phyloP scores from a whole-genome alignment of 257 asterid species.

The Apocynum venetum region DNA sequence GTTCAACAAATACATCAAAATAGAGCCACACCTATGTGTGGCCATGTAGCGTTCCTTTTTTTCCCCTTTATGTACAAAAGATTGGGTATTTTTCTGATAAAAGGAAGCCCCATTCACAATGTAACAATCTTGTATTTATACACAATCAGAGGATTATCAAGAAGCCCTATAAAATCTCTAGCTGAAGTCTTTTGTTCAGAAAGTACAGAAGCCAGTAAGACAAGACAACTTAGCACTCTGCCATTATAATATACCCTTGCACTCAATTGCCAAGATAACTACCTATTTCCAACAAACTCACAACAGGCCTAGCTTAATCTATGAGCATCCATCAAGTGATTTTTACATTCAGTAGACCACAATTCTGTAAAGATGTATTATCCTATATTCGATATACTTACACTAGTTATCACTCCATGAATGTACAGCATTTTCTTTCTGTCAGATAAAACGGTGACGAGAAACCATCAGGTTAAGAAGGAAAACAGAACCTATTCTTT shows the following conservation, averaged over 20 bases:
- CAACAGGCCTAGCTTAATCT: neutral
- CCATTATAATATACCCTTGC: neutral
- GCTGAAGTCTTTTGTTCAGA: neutral
- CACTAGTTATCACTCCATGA: slow-evolving; percentile 8
- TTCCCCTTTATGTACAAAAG: neutral
- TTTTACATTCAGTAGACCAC: neutral
- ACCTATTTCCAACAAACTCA: neutral
- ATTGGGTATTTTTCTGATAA: neutral
- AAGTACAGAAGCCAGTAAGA: neutral
- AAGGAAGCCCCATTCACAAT: neutral
- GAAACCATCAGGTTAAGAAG: slow-evolving; percentile 11
- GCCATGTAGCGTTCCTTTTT: neutral
- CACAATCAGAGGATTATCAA: neutral
- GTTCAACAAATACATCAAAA: neutral
- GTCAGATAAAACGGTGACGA: slow-evolving; percentile 8
- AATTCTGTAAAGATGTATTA: slow-evolving; percentile 1
- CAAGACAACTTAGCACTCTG: neutral
- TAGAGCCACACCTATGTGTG: neutral
- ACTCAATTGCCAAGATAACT: neutral
- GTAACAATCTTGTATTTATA: neutral
- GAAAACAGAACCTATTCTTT: slow-evolving; percentile 14
- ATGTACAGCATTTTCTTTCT: slow-evolving; percentile 12
- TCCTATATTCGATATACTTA: neutral
- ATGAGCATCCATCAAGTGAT: neutral
- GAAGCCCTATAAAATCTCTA: neutral